Evolutionary conservation across 495 filamentous ascomycete genomes (phyloP), one percentile per base, ranked within the genome.

Genomic region (Penicillium steckii): DNA sequence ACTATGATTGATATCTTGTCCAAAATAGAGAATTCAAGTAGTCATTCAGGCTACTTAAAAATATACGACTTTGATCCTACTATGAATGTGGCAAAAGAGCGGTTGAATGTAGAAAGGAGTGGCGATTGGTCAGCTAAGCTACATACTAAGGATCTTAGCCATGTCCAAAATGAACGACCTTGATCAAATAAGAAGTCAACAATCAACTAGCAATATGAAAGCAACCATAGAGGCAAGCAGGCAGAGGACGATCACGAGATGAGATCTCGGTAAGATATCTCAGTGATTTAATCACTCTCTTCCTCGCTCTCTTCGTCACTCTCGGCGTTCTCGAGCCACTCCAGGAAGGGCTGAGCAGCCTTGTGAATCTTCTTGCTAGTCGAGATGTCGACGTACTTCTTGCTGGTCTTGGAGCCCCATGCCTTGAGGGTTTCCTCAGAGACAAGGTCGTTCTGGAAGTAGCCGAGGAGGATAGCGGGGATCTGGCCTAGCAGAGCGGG

Each of bases 331-430:
- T 90, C 82, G 29, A 98, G 89, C 94, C 94, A 97, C 56, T 83
- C 86, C 57, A 97, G 79, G 83, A 98, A 97, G 43, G 87, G 85
- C 79, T 93, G 88, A 26, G 94, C 92, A 52, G 89, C 84, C 80
- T 95, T 94, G 79, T 91, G 89, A 60, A 97, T 89, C 80, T 96
- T 96, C 80, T 90, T 93, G 76, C 90, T 96, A 51, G 84, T 93
- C 37, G 83, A 57, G 29, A 93, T 65, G 60, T 97, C 94, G 65
- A 96, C 90, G 66, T 96, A 97, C 71, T 95, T 95, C 84, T 95
- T 96, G 82, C 90, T 95, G 26, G 92, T 90, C 80, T 93, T 95
- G 59, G 81, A 77, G 50, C 91, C 90, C 94, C 94, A 98, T 48
- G 86, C 85, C 73, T 86, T 91, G 67, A 95, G 80, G 23, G 90